Evolutionary conservation across 2,329 filamentous ascomycete species (phyloP).

Genomic region (Colletotrichum sp.): DNA sequence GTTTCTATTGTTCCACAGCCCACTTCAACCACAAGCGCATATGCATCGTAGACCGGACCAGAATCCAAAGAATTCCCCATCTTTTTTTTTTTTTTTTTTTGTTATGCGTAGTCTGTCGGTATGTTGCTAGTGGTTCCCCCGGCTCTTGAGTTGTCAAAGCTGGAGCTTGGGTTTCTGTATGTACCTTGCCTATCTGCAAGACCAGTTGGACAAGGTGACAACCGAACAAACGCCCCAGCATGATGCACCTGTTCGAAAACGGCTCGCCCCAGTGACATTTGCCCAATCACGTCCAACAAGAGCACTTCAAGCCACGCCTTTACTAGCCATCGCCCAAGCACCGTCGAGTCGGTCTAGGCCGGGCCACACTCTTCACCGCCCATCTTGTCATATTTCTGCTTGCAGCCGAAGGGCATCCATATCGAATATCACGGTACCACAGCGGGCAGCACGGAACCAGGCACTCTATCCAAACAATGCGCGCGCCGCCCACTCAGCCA

Average conservation of each 20-base stretch:
- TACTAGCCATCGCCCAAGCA: background rate
- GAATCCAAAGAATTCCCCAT: background rate
- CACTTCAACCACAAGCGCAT: background rate
- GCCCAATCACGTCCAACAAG: background rate
- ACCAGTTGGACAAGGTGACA: background rate
- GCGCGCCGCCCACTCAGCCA: background rate
- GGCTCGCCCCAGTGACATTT: background rate
- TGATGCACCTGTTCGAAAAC: background rate
- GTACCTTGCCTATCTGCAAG: background rate
- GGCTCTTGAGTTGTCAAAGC: background rate
- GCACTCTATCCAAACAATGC: background rate
- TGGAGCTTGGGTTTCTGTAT: background rate
- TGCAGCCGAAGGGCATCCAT: background rate
- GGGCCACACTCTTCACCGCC: background rate
- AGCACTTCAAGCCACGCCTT: background rate
- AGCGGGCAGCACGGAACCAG: background rate
- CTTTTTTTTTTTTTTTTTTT: background rate
- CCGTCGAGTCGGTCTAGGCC: background rate
- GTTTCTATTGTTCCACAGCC: background rate
- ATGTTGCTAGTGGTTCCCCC: background rate
- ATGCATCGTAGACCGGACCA: background rate
- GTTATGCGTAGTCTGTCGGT: background rate
- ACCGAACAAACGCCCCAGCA: background rate
- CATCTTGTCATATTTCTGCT: background rate
- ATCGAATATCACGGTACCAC: background rate